These are phyloP conservation scores for Populus pruinosa DNA, from an alignment of 345 rosid species.

Conservation along the genomic window DNA sequence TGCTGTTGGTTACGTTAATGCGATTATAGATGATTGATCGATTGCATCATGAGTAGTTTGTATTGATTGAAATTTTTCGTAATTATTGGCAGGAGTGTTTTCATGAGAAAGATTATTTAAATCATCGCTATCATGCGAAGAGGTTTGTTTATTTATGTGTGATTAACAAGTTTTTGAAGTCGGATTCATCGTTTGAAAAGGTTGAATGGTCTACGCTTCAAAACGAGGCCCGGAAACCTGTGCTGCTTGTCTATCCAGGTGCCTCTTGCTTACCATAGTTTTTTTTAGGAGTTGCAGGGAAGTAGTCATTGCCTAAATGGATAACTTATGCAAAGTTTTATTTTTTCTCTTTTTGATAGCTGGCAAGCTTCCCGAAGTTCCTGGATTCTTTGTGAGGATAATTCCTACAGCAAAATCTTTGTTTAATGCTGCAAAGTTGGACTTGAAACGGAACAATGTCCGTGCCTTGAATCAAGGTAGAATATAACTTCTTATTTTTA, in stretches of 20 bases:
- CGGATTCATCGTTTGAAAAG: slow-evolving; percentile 44
- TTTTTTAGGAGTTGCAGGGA: not conserved
- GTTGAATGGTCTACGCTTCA: slow-evolving; percentile 76
- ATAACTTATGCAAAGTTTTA: not conserved
- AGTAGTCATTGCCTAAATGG: not conserved
- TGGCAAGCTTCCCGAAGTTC: slow-evolving; percentile 42
- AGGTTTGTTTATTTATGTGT: slow-evolving; percentile 76
- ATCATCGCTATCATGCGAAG: slow-evolving; percentile 87
- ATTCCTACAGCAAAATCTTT: slow-evolving; percentile 70
- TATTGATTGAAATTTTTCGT: not conserved
- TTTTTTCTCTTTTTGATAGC: slow-evolving; percentile 34
- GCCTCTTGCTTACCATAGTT: not conserved
- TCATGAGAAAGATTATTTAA: slow-evolving; percentile 77
- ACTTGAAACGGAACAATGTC: slow-evolving; percentile 62
- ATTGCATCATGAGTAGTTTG: too few relatives aligned
- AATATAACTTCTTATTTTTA: not conserved
- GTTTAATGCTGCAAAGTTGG: slow-evolving; percentile 61
- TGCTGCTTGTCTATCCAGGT: slow-evolving; percentile 74
- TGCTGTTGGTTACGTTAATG: too few relatives aligned
- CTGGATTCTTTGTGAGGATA: slow-evolving; percentile 58
- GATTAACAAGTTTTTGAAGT: slow-evolving; percentile 57
- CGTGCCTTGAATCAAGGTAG: slow-evolving; percentile 65
- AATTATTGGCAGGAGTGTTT: slow-evolving; percentile 65
- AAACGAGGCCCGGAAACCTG: slow-evolving; percentile 90
- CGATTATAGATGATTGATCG: too few relatives aligned